Evolutionary conservation across 345 rosid species (phyloP).

Genomic region (Euphorbia peplus): DNA sequence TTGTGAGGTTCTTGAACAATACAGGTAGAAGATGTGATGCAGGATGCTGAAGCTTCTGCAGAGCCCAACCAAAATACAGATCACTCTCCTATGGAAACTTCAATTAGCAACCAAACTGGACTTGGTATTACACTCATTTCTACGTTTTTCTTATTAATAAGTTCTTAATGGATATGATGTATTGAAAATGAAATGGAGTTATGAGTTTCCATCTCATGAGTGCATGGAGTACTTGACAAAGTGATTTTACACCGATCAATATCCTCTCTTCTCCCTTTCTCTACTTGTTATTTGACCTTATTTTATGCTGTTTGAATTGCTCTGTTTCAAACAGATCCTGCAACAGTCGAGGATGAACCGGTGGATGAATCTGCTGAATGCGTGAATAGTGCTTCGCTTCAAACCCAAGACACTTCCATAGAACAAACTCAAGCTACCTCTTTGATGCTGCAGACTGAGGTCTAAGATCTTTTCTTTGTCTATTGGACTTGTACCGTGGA

Average conservation of each 20-base stretch:
- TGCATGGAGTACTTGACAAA: neutral
- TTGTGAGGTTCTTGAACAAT: constrained; percentile 20
- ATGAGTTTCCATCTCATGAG: neutral
- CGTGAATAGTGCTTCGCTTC: constrained; percentile 23
- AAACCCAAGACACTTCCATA: constrained; percentile 29
- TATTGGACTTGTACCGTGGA: neutral
- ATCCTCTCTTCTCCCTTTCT: neutral
- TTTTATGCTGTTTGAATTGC: neutral
- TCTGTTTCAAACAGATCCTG: constrained; percentile 35
- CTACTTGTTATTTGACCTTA: neutral
- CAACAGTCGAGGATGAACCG: constrained; percentile 32
- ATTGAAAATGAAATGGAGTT: constrained; percentile 2
- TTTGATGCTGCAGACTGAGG: constrained; percentile 31
- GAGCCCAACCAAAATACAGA: constrained; percentile 22
- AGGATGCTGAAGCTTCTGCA: constrained; percentile 32
- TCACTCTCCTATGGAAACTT: constrained; percentile 23
- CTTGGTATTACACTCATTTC: constrained; percentile 40
- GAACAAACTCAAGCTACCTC: constrained; percentile 9
- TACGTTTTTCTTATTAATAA: constrained; percentile 5
- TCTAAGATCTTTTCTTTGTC: constrained; percentile 11
- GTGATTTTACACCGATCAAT: neutral
- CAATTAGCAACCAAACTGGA: constrained; percentile 23
- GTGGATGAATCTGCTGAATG: constrained; percentile 26
- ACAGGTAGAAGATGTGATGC: constrained; percentile 34
- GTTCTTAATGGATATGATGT: constrained; percentile 9